These are phyloP conservation scores for Penicillium vulpinum DNA, from an alignment of 2,329 filamentous ascomycete species.

Conservation along the genomic window DNA sequence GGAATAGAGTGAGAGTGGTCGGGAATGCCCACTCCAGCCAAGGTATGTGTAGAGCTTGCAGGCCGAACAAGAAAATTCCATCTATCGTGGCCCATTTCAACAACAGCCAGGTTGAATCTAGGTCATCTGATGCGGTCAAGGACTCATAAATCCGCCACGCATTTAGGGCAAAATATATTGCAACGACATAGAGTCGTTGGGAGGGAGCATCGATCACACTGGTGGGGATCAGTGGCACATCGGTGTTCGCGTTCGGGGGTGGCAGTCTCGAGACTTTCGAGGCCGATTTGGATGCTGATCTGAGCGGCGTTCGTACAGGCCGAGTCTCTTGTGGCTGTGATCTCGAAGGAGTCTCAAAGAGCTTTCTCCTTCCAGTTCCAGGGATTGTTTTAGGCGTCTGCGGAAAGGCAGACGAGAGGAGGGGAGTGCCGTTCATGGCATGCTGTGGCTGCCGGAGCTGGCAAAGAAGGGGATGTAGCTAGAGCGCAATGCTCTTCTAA, in stretches of 20 bases:
- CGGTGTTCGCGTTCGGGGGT: slow-evolving; percentile 21
- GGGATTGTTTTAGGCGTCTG: slow-evolving; percentile 63
- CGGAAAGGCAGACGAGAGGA: slow-evolving; percentile 78
- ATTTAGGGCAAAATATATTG: slow-evolving; percentile 73
- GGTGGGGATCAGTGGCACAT: slow-evolving; percentile 72
- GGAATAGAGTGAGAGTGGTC: slow-evolving; percentile 69
- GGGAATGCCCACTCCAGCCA: slow-evolving; percentile 90
- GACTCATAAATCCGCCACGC: slow-evolving; percentile 89
- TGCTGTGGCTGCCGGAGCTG: slow-evolving; percentile 43
- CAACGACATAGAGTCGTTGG: slow-evolving; percentile 82
- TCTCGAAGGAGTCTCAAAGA: slow-evolving; percentile 32
- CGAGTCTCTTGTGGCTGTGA: slow-evolving; percentile 26
- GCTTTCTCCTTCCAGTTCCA: slow-evolving; percentile 29
- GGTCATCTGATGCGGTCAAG: slow-evolving; percentile 73
- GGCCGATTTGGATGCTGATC: slow-evolving; percentile 26
- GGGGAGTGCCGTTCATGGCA: slow-evolving; percentile 83
- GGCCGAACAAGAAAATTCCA: slow-evolving; percentile 78
- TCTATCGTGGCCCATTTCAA: slow-evolving; percentile 92
- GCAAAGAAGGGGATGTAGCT: background rate
- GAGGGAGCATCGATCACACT: slow-evolving; percentile 83
- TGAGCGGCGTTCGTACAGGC: slow-evolving; percentile 17
- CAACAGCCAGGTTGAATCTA: slow-evolving; percentile 85
- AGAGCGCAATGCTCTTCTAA: background rate
- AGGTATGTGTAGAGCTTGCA: slow-evolving; percentile 86
- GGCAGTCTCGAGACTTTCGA: slow-evolving; percentile 18